Evolutionary conservation across 352 stramenopile species (phyloP), one percentile per base, ranked within the genome.

Genomic region (Globisporangium cederbergense): DNA sequence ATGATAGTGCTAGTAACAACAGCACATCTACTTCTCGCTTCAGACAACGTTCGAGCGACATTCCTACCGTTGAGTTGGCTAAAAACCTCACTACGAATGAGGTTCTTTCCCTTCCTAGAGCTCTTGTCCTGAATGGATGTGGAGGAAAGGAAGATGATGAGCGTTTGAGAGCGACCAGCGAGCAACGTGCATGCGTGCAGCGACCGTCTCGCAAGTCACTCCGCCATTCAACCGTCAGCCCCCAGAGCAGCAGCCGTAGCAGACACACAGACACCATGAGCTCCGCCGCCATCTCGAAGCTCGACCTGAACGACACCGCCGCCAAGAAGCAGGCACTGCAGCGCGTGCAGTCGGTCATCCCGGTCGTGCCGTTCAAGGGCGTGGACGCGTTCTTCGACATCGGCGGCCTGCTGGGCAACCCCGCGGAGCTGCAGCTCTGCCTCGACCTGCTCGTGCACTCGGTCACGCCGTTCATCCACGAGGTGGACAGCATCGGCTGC

Each of bases 361-460:
- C 95, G n/a, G 96, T 98, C 66, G 98, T 98, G 59, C 92, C 93
- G 16, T 98, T 98, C 84, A 98, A 98, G 75, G 95, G 93, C 52
- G 96, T 98, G 53, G 79, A 93, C 62, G 65, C 63, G 22, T 99
- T 99, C 76, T 99, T 98, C 76, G 97, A 99, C 76, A 98, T 99
- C 61, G 95, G 95, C 69, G 97, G 97, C 1, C 91, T 98, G 66
- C 71, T 98, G 34, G 82, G 81, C 14, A 81, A 97, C 74, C 95
- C 95, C 0, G 72, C 77, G 34, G 75, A 96, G 70, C 94, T 98
- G 59, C 87, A 88, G 67, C 70, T 95, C 64, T 96, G 94, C 53
- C 88, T 99, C 45, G 93, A 99, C 66, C 84, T 99, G 54, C 95
- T 99, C 64, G 89, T 77, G 25, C 76, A 93, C 60, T 77, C 86